These are phyloP conservation scores for Fusarium domesticum DNA, from an alignment of 2,329 filamentous ascomycete species.

Conservation along the genomic window DNA sequence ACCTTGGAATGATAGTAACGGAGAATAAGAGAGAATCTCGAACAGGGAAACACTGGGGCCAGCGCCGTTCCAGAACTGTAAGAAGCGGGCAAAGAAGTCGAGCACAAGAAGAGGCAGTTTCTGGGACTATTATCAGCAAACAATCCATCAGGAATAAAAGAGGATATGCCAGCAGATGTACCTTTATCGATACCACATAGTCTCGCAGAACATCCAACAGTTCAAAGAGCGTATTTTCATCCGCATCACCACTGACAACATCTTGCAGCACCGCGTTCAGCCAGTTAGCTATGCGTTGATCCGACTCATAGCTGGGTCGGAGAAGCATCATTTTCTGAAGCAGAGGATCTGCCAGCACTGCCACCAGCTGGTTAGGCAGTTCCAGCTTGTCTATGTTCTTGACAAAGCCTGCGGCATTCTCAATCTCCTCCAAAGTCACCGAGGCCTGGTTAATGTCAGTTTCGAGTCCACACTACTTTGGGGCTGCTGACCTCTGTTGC, in stretches of 20 bases:
- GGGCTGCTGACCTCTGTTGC: conserved; percentile 58
- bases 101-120: conserved; percentile 48
- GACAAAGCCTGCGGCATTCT: conserved; percentile 66
- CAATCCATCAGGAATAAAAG: not conserved
- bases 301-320: conserved; percentile 51
- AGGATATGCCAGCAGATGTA: conserved; percentile 28
- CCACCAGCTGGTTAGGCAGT: conserved; percentile 76
- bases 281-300: conserved; percentile 58
- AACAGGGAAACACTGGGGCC: conserved; percentile 54
- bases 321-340: conserved; percentile 75
- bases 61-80: conserved; percentile 61
- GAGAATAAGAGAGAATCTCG: conserved; percentile 54
- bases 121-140: conserved; percentile 30
- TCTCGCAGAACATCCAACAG: conserved; percentile 54
- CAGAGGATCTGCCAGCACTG: conserved; percentile 70
- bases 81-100: conserved; percentile 50
- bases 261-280: conserved; percentile 55
- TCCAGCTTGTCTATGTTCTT: conserved; percentile 74
- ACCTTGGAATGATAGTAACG: conserved; percentile 57
- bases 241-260: conserved; percentile 49
- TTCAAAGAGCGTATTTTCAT: conserved; percentile 48
- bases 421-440: conserved; percentile 73
- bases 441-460: conserved; percentile 46
- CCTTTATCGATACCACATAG: conserved; percentile 57
- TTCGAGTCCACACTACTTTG: not conserved